A percentile compares a stretch with the other conserved stretches of the same genome.
phyloP scores from a whole-genome alignment of 1,284 basidiomycete genomes.

The Earliella scabrosa region DNA sequence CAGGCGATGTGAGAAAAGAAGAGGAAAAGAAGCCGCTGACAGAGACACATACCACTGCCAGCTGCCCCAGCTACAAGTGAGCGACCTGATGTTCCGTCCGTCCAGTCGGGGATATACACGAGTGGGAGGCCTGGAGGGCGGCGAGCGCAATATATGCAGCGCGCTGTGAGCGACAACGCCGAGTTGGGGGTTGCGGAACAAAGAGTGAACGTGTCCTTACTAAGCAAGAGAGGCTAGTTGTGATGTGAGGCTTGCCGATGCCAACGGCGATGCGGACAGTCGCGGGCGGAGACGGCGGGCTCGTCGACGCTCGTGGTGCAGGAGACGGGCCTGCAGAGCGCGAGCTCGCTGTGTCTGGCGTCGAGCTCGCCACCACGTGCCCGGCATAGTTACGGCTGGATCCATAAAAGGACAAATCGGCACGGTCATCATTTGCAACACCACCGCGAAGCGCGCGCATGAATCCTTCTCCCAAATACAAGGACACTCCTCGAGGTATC shows the following conservation, averaged over 20 bases:
- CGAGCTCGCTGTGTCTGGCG: no score
- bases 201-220: slow-evolving; percentile 23
- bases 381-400: slow-evolving; percentile 14
- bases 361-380: slow-evolving; percentile 17
- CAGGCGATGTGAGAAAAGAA: slow-evolving; percentile 24
- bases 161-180: slow-evolving; percentile 10
- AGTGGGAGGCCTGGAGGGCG: neutral
- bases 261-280: neutral
- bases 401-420: neutral
- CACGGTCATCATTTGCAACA: no score
- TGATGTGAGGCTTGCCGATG: neutral
- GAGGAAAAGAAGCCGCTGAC: slow-evolving; percentile 22
- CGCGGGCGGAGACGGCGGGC: neutral
- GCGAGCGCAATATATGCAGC: neutral
- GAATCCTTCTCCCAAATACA: no score
- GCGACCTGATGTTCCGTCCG: slow-evolving; percentile 17
- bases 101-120: slow-evolving; percentile 5
- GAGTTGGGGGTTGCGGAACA: slow-evolving; percentile 13
- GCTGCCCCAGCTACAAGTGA: no score
- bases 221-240: slow-evolving; percentile 13
- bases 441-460: no score
- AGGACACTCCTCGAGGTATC: no score
- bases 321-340: slow-evolving; percentile 14
- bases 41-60: slow-evolving; percentile 22
- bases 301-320: neutral